Evolutionary conservation across 148 eudicot species (phyloP).

Genomic region (Camellia japonica): DNA sequence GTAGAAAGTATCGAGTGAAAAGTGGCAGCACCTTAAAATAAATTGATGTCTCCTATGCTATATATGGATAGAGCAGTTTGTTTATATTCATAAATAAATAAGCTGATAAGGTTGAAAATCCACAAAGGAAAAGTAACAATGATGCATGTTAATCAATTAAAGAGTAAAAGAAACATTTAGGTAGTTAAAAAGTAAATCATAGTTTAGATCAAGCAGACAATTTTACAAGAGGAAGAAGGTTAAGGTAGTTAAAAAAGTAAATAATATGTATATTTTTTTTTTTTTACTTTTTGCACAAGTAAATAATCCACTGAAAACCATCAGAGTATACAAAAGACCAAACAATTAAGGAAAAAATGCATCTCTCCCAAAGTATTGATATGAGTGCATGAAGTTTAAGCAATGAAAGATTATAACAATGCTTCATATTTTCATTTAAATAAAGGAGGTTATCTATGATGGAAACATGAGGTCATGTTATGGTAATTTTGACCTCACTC

Average conservation of each 20-base stretch:
- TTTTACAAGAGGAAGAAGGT: not conserved
- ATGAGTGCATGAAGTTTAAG: too few species aligned
- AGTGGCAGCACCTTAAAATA: not conserved
- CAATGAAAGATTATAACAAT: too few species aligned
- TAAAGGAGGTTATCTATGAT: too few species aligned
- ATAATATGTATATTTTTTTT: not conserved
- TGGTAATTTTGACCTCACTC: too few species aligned
- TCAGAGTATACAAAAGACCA: too few species aligned
- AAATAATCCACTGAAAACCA: too few species aligned
- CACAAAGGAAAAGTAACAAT: not conserved
- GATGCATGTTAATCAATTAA: not conserved
- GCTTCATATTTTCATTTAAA: too few species aligned
- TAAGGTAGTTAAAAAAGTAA: not conserved
- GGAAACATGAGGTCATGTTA: too few species aligned
- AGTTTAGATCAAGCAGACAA: not conserved
- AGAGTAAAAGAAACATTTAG: constrained; percentile 6
- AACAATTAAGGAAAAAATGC: too few species aligned
- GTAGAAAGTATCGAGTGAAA: not conserved
- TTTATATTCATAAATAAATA: not conserved
- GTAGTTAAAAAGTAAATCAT: not conserved
- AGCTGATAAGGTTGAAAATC: not conserved
- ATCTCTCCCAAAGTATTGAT: too few species aligned
- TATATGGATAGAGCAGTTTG: not conserved
- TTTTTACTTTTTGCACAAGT: too few species aligned
- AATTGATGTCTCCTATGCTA: not conserved